Base-by-base conservation (phyloP, 225 moss, liverwort and hornwort genomes). In the Rhytidiadelphus loreus region DNA sequence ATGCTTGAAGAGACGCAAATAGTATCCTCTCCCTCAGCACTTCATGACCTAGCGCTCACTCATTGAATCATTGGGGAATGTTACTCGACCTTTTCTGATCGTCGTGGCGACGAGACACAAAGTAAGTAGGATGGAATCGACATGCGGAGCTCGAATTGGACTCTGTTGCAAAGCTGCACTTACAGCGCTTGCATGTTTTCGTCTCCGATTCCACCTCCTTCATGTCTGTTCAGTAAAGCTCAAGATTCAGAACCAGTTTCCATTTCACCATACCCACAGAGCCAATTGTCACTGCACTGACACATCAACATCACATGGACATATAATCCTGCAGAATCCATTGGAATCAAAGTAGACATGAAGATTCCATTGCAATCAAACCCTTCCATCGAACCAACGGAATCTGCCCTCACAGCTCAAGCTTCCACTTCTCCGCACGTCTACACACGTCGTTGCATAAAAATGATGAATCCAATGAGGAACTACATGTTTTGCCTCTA, bases 101-200 rank as follows among this genome's bases (percentile, higher is more conserved):
- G 87, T 96, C 96, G 83, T 96, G 96, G 83, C 95, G 93, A 53
- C 96, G 96, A 81, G 94, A 96, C 62, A 96, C 96, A 48, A 95
- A 97, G 81, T 93, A 92, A 24, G 94, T 93, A 28, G 95, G 93
- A 86, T 97, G 96, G 68, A 92, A 96, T 52, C 93, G 93, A 88
- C 96, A 96, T 68, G 96, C 86, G 53, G 93, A 86, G 76, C 82
- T 89, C 52, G 91, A 86, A 83, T 97, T 97, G 65, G 83, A 92
- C 41, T 77, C 44, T 17, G 82, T 46, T 62, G 90, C 83, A 89
- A 95, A 97, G 85, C 88, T 91, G 80, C 33, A 82, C 89, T 92
- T 93, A 84, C 96, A 97, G 69, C 95, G 96, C 85, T 91, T 96
- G 91, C 96, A 96, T 53, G 93, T 89, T 73, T 86, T 91, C 63